Evolutionary conservation across 2,329 filamentous ascomycete genomes (phyloP), one percentile per base, ranked within the genome.

Genomic region (Cucurbitaria berberidis): DNA sequence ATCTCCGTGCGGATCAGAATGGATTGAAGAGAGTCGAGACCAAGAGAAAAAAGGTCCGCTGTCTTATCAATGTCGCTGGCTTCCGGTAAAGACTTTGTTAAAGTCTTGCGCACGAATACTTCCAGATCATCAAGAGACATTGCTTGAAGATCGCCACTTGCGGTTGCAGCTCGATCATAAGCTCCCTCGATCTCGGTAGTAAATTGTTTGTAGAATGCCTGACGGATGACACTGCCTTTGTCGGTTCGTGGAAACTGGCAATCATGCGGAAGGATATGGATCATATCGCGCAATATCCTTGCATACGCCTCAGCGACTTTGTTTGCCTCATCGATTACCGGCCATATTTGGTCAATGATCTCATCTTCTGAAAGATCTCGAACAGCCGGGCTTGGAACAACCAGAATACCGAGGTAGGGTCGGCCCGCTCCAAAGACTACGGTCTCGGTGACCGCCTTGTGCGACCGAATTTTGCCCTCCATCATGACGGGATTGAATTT

Each of bases 221-320:
- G 54, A 13, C 70, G 53, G 21, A 64, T 57, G 13, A 64, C 46
- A 0, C 63, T 64, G 0, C 68, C 71, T 27, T 73, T 74, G 0
- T 59, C 67, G 7, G 67, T 58, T 2, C 61, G 56, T 4, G 45
- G 16, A 38, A 62, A 61, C 2, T 57, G 55, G 18, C 56, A 59
- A 1, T 54, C 9, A 3, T 48, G 34, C 8, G 38, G 46, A 2
- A 64, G 41, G 8, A 72, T 15, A 2, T 62, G 32, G 2, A 67
- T 48, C 8, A 54, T 62, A 1, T 47, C 40, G 11, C 53, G 44
- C 2, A 62, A 51, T 4, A 73, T 62, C 7, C 61, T 51, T 13
- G 61, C 69, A 39, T 72, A 67, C 8, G 53, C 52, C 15, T 69
- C 66, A 2, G 62, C 38, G 15, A 51, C 44, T 1, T 19, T 45